Evolutionary conservation across 192 early-diverging fungal genomes (phyloP).

Genomic region (Thoreauomyces humboldtii): DNA sequence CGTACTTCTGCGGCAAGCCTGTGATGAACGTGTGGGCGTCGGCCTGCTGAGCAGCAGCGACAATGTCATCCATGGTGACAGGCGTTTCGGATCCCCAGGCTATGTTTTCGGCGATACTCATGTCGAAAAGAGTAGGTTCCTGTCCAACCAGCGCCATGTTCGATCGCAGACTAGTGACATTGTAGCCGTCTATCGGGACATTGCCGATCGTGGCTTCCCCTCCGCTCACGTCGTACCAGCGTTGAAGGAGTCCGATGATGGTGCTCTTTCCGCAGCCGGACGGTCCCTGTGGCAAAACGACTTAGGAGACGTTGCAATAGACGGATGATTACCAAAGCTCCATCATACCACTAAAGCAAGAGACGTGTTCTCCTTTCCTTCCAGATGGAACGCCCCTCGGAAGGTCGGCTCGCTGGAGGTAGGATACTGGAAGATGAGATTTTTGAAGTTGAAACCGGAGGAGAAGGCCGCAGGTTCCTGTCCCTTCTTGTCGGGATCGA

Average conservation of each 20-base stretch:
- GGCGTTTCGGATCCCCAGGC: conserved; percentile 36
- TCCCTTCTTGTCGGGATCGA: conserved; percentile 17
- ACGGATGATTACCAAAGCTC: no score
- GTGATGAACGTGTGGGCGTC: conserved; percentile 80
- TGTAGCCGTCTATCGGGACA: conserved; percentile 47
- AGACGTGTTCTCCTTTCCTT: conserved; percentile 2
- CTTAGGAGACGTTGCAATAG: no score
- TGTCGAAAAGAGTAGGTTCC: conserved; percentile 89
- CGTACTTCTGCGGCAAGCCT: conserved; percentile 42
- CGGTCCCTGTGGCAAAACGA: no score
- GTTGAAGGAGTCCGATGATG: conserved; percentile 61
- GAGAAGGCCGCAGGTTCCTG: not conserved
- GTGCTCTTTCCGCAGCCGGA: conserved; percentile 83
- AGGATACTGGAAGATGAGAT: conserved; percentile 26
- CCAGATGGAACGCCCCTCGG: conserved; percentile 32
- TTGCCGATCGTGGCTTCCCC: conserved; percentile 64
- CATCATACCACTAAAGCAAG: no score
- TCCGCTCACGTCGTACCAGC: conserved; percentile 73
- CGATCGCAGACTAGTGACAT: conserved; percentile 63
- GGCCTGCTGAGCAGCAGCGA: conserved; percentile 52
- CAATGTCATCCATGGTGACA: conserved; percentile 54
- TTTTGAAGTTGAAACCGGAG: conserved; percentile 2
- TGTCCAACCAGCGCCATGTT: conserved; percentile 87
- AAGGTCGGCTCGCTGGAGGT: conserved; percentile 52
- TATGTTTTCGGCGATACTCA: conserved; percentile 88